These are phyloP conservation scores for Cryptosporidium meleagridis DNA, from an alignment of 169 alveolate genomes.

Conservation along the genomic window DNA sequence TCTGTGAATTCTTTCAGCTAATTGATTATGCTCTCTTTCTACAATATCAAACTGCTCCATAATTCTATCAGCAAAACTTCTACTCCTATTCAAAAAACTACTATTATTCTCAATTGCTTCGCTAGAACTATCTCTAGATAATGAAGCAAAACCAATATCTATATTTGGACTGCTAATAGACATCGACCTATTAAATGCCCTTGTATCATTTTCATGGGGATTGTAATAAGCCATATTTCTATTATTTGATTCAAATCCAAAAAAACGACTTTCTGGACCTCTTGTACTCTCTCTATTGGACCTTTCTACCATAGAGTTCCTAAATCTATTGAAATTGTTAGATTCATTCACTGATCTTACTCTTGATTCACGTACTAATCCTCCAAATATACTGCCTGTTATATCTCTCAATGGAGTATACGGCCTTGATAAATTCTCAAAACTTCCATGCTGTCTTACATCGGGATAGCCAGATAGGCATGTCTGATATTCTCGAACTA, in stretches of 20 bases:
- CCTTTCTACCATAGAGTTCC: background rate
- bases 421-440: background rate
- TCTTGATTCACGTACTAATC: conserved; percentile 12
- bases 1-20: conserved; percentile 46
- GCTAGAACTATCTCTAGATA: background rate
- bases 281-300: background rate
- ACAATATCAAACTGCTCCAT: conserved; percentile 48
- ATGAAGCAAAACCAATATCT: background rate
- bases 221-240: background rate
- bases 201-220: background rate
- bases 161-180: conserved; percentile 57
- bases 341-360: background rate
- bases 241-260: background rate
- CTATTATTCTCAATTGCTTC: conserved; percentile 36
- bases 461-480: conserved; percentile 16
- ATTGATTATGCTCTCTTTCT: conserved; percentile 25
- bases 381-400: conserved; percentile 51
- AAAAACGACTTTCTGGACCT: background rate
- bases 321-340: background rate
- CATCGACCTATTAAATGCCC: conserved; percentile 23
- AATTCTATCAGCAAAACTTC: conserved; percentile 62
- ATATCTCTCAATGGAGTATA: conserved; percentile 27
- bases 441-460: background rate
- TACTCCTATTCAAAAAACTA: conserved; percentile 35
- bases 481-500: background rate